Conservation (phyloP, 257 asterid genomes). For the Petrea volubilis region DNA sequence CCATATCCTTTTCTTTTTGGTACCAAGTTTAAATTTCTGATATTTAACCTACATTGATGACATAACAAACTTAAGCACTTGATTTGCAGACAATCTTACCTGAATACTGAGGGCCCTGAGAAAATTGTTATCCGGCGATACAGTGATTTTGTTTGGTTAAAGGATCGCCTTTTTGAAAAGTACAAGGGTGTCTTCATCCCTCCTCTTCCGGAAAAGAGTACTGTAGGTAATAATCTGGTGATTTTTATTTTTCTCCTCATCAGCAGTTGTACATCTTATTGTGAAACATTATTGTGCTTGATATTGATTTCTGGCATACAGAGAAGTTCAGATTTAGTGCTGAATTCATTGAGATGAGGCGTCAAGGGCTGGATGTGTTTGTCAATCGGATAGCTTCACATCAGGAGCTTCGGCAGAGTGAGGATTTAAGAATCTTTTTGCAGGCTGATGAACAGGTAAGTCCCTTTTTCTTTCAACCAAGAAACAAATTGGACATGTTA, state of each 20-base stretch:
- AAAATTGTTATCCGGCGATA: slow-evolving; percentile 95
- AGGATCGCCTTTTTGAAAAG: slow-evolving; percentile 91
- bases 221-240: slow-evolving; percentile 75
- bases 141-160: slow-evolving; percentile 94
- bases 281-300: slow-evolving; percentile 11
- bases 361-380: slow-evolving; percentile 87
- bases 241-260: slow-evolving; percentile 12
- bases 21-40: slow-evolving; percentile 14
- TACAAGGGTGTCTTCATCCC: slow-evolving; percentile 95
- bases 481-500: slow-evolving; percentile 1
- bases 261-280: slow-evolving; percentile 10
- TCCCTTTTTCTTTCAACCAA: slow-evolving; percentile 16
- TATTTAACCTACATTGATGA: slow-evolving; percentile 4
- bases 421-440: slow-evolving; percentile 83
- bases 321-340: slow-evolving; percentile 94
- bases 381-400: slow-evolving; percentile 90
- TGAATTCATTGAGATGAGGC: slow-evolving; percentile 96
- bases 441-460: slow-evolving; percentile 98
- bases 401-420: slow-evolving; percentile 81
- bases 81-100: slow-evolving; percentile 80
- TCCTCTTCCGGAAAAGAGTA: slow-evolving; percentile 98
- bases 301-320: slow-evolving; percentile 37
- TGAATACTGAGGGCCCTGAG: slow-evolving; percentile 81
- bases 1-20: slow-evolving; percentile 10
- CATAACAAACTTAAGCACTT: slow-evolving; percentile 21